A percentile compares a stretch with the other conserved stretches of the same genome.
phyloP scores from a whole-genome alignment of 495 filamentous ascomycete genomes.

The Neurospora tetraspora region DNA sequence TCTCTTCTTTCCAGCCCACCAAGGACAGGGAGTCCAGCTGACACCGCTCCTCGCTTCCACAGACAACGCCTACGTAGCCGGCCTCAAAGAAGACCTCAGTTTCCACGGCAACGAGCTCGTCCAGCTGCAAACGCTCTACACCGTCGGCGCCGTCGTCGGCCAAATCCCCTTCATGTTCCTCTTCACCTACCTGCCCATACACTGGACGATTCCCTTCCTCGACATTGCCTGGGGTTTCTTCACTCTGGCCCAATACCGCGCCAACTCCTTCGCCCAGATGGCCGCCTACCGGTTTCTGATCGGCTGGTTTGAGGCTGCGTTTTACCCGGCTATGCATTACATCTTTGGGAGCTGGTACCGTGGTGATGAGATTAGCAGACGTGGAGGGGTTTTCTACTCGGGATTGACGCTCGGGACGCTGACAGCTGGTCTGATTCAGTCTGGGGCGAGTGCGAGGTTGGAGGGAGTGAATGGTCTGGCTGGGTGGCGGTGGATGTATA shows the following conservation, averaged over 20 bases:
- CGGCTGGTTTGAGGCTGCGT: conserved; percentile 19
- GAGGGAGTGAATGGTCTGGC: conserved; percentile 37
- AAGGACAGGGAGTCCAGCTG: neutral
- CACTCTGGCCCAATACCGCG: conserved; percentile 36
- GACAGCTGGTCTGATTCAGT: conserved; percentile 42
- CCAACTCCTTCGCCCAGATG: conserved; percentile 14
- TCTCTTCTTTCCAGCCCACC: neutral
- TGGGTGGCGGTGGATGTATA: conserved; percentile 46
- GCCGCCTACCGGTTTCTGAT: conserved; percentile 21
- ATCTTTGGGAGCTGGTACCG: conserved; percentile 20
- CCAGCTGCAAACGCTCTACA: conserved; percentile 39
- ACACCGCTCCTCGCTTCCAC: conserved; percentile 7
- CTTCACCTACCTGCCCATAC: conserved; percentile 40
- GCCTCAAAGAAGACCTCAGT: conserved; percentile 27
- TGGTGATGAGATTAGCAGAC: conserved; percentile 26
- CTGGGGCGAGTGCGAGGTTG: conserved; percentile 25
- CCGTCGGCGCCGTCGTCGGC: conserved; percentile 39
- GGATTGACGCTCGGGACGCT: conserved; percentile 38
- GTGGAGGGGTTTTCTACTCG: conserved; percentile 42
- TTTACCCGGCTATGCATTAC: conserved; percentile 18
- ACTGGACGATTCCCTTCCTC: conserved; percentile 32
- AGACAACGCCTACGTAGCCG: conserved; percentile 31
- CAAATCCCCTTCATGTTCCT: conserved; percentile 42
- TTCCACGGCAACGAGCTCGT: conserved; percentile 40
- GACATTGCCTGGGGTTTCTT: conserved; percentile 39